phyloP scores from a whole-genome alignment of 768 basidiomycete genomes.

The Lactifluus piperatus region DNA sequence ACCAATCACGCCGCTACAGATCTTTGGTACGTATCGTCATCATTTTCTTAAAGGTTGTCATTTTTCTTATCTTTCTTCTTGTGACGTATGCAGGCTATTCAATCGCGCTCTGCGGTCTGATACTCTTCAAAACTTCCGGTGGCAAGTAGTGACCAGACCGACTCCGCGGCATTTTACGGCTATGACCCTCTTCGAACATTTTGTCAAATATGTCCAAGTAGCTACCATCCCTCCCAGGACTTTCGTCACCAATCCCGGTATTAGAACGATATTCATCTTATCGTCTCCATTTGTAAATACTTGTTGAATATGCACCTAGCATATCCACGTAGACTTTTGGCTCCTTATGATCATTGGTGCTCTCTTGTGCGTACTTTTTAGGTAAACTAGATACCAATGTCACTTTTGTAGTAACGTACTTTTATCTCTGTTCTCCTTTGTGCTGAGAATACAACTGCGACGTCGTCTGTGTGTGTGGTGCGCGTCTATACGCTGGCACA shows the following conservation, averaged over 20 bases:
- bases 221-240: not conserved
- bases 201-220: not conserved
- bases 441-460: not conserved
- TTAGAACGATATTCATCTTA: not conserved
- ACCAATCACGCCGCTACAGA: conserved; percentile 73
- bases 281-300: not conserved
- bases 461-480: not conserved
- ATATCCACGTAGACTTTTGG: not conserved
- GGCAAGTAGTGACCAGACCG: conserved; percentile 36
- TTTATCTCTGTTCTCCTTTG: not conserved
- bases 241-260: too few species aligned
- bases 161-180: not conserved
- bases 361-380: not conserved
- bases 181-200: not conserved
- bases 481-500: not conserved
- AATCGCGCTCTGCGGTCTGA: conserved; percentile 74
- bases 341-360: not conserved
- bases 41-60: not conserved
- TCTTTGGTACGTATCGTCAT: conserved; percentile 48
- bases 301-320: not conserved
- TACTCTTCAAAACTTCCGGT: conserved; percentile 76
- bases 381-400: conserved; percentile 4
- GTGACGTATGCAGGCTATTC: conserved; percentile 54
- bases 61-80: not conserved
- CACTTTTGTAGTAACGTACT: not conserved